These are phyloP conservation scores for Leccinum aurantiacum DNA, from an alignment of 768 basidiomycete species.

Conservation along the genomic window DNA sequence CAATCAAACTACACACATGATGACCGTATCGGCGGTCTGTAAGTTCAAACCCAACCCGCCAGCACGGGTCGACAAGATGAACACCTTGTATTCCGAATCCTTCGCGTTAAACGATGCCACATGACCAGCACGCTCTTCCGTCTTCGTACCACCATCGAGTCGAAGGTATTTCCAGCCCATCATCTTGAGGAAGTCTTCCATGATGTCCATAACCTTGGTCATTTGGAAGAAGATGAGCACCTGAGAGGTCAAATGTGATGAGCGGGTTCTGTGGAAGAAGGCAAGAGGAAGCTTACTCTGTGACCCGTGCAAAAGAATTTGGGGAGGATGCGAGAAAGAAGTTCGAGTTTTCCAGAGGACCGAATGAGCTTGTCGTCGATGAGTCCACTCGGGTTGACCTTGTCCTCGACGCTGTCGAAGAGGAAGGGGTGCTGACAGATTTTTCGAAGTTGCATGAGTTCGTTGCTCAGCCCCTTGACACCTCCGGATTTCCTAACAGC, in stretches of 20 bases:
- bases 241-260: slow-evolving; percentile 37
- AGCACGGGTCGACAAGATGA: slow-evolving; percentile 91
- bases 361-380: slow-evolving; percentile 86
- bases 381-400: slow-evolving; percentile 77
- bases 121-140: slow-evolving; percentile 88
- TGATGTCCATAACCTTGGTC: slow-evolving; percentile 99
- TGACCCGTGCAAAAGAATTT: slow-evolving; percentile 93
- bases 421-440: slow-evolving; percentile 98
- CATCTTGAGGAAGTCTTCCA: slow-evolving; percentile 92
- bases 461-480: slow-evolving; percentile 89
- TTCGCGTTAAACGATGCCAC: slow-evolving; percentile 89
- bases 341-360: slow-evolving; percentile 89
- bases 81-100: slow-evolving; percentile 83
- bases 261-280: background rate
- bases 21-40: slow-evolving; percentile 95
- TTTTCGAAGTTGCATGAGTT: slow-evolving; percentile 97
- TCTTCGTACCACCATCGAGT: slow-evolving; percentile 95
- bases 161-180: slow-evolving; percentile 86
- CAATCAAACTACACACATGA: slow-evolving; percentile 64
- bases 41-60: slow-evolving; percentile 93
- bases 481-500: slow-evolving; percentile 62
- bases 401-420: slow-evolving; percentile 94
- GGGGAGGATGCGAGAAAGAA: slow-evolving; percentile 87
- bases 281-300: slow-evolving; percentile 51
- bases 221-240: slow-evolving; percentile 99